phyloP scores from a whole-genome alignment of 805 yeast species.

The Candida chilensis region DNA sequence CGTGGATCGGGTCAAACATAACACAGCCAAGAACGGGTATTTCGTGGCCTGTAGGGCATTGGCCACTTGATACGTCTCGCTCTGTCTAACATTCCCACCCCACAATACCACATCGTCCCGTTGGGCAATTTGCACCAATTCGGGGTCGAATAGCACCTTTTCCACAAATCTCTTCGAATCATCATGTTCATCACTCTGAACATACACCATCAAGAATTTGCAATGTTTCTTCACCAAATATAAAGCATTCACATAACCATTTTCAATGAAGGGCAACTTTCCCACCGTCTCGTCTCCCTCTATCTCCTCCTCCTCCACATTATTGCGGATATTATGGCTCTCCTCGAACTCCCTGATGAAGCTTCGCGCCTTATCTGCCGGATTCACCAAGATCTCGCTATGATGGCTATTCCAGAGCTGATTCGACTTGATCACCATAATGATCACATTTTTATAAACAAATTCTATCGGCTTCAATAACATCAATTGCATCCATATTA shows the following conservation, averaged over 20 bases:
- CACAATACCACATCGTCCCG: slow-evolving; percentile 57
- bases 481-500: background rate
- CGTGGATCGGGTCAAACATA: slow-evolving; percentile 55
- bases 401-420: slow-evolving; percentile 1
- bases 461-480: background rate
- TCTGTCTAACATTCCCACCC: slow-evolving; percentile 80
- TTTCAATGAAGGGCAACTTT: slow-evolving; percentile 47
- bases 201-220: slow-evolving; percentile 62
- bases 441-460: background rate
- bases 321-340: too few species aligned
- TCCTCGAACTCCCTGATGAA: slow-evolving; percentile 47
- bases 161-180: slow-evolving; percentile 43
- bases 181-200: slow-evolving; percentile 69
- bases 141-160: slow-evolving; percentile 41
- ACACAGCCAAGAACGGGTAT: slow-evolving; percentile 75
- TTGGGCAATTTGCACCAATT: slow-evolving; percentile 35
- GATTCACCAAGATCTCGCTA: slow-evolving; percentile 24
- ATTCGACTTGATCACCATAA: background rate
- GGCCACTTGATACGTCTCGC: slow-evolving; percentile 81
- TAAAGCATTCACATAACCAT: slow-evolving; percentile 76
- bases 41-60: slow-evolving; percentile 61
- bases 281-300: slow-evolving; percentile 3
- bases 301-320: too few species aligned
- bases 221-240: slow-evolving; percentile 60
- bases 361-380: slow-evolving; percentile 41